Percentiles rank a stretch among this genome's conserved stretches.
phyloP scores from a whole-genome alignment of 139 green algal species.

The Gonium pectorale region DNA sequence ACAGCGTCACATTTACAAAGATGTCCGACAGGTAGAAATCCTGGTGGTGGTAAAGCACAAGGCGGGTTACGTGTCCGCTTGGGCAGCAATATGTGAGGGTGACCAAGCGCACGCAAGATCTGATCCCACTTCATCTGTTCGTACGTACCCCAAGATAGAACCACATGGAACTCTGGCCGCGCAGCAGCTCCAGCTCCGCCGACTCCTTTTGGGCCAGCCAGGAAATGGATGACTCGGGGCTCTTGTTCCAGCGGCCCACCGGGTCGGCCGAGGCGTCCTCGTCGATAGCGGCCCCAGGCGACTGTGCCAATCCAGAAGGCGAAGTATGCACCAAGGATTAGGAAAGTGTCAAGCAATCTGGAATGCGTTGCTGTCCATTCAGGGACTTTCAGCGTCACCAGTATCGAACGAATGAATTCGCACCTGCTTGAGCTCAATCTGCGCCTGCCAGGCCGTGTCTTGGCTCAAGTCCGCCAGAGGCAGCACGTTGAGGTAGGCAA shows the following conservation, averaged over 20 bases:
- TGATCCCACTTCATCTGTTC: too few species aligned
- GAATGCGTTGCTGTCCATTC: too few species aligned
- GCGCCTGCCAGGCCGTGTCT: constrained; percentile 75
- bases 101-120: too few species aligned
- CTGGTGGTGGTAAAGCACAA: constrained; percentile 51
- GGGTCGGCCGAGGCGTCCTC: not conserved
- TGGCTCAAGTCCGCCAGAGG: constrained; percentile 81
- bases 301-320: too few species aligned
- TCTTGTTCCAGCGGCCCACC: not conserved
- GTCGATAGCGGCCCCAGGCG: too few species aligned
- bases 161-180: constrained; percentile 78
- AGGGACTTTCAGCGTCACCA: too few species aligned
- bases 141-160: constrained; percentile 56
- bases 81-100: too few species aligned
- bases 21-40: constrained; percentile 71
- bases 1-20: constrained; percentile 82
- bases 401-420: too few species aligned
- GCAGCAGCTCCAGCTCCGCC: constrained; percentile 73
- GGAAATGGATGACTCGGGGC: constrained; percentile 43
- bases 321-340: too few species aligned
- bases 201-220: constrained; percentile 76
- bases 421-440: constrained; percentile 58
- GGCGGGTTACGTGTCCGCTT: too few species aligned
- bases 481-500: constrained; percentile 78
- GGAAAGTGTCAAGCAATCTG: too few species aligned